phyloP scores from a whole-genome alignment of 139 green algal genomes.

The Micromonas commoda region DNA sequence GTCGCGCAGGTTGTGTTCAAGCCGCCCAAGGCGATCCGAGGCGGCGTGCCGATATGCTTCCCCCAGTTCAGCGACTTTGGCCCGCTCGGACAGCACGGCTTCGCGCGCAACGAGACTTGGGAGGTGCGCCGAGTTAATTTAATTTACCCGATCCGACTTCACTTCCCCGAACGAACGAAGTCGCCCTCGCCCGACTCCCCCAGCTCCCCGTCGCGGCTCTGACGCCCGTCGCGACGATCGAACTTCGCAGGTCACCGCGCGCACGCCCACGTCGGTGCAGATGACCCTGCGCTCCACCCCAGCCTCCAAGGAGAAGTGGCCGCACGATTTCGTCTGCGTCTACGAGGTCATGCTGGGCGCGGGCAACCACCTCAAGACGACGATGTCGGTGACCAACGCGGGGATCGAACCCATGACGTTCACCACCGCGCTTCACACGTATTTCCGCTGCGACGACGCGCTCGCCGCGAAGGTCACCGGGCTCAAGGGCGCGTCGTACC shows the following conservation, averaged over 20 bases:
- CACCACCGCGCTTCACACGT: constrained; percentile 48
- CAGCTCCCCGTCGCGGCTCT: no score
- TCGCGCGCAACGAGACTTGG: constrained; percentile 42
- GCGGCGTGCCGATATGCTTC: constrained; percentile 48
- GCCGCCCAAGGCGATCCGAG: constrained; percentile 45
- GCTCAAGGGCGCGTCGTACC: constrained; percentile 8
- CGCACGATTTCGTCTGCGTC: constrained; percentile 29
- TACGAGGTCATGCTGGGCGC: constrained; percentile 30
- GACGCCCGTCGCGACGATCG: no score
- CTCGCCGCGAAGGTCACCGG: background rate
- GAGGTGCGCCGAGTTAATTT: background rate
- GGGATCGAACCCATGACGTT: constrained; percentile 39
- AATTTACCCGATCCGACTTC: no score
- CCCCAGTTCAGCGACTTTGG: constrained; percentile 46
- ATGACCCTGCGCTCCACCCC: background rate
- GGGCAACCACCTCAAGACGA: constrained; percentile 17
- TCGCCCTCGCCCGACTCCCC: no score
- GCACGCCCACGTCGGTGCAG: no score
- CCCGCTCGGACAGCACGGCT: constrained; percentile 41
- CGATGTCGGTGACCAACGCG: constrained; percentile 36
- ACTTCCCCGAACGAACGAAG: background rate
- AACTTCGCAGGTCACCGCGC: no score
- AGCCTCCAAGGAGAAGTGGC: background rate
- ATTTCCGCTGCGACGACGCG: constrained; percentile 42
- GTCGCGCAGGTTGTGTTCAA: constrained; percentile 40